phyloP scores from a whole-genome alignment of 352 stramenopile genomes.

The Globisporangium radiosum region DNA sequence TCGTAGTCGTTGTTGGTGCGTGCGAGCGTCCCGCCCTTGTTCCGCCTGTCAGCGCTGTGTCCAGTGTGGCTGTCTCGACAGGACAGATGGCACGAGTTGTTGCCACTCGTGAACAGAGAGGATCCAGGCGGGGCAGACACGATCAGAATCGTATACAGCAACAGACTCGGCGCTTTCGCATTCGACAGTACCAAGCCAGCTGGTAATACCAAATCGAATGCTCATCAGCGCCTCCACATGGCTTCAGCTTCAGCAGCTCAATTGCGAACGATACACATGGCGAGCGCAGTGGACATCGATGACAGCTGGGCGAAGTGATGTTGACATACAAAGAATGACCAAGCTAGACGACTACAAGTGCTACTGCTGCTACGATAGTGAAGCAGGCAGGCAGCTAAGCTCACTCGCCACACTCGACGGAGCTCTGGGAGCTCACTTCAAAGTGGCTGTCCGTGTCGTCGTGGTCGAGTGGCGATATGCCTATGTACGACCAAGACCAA shows the following conservation, averaged over 20 bases:
- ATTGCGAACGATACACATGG: not conserved
- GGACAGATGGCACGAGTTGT: not conserved
- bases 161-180: not conserved
- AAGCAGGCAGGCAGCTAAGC: too few species aligned
- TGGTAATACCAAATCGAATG: not conserved
- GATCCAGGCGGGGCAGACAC: not conserved
- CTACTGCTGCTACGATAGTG: too few species aligned
- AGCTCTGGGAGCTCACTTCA: constrained; percentile 80
- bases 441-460: constrained; percentile 78
- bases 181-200: not conserved
- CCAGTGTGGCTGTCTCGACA: not conserved
- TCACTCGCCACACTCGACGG: constrained; percentile 25
- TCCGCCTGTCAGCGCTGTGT: not conserved
- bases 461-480: constrained; percentile 68
- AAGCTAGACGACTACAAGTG: too few species aligned
- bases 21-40: not conserved
- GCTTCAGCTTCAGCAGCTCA: not conserved
- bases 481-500: constrained; percentile 16
- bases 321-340: too few species aligned
- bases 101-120: not conserved
- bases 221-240: not conserved
- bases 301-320: not conserved
- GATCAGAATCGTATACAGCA: not conserved
- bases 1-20: too few species aligned
- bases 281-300: too few species aligned